Percentiles rank a stretch among this genome's conserved stretches.
Conservation (phyloP, 2,329 filamentous ascomycete species). For the Alternaria brassicae region DNA sequence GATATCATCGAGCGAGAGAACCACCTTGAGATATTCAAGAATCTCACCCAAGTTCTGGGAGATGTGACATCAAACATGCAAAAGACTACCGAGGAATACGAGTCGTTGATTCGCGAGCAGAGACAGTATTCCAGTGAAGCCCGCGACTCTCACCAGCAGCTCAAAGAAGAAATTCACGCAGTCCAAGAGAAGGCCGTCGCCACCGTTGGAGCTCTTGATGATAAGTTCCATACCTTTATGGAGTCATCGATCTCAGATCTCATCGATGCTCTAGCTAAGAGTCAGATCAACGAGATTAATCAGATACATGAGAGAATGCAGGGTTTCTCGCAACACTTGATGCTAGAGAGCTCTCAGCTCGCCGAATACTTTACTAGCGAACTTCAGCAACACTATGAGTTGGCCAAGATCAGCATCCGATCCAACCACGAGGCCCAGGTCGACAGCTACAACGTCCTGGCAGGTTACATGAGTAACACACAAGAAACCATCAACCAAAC, state of each 20-base stretch:
- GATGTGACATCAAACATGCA: slow-evolving; percentile 32
- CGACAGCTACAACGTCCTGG: slow-evolving; percentile 23
- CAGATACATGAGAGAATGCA: slow-evolving; percentile 29
- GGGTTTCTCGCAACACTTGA: slow-evolving; percentile 28
- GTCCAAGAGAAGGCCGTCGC: slow-evolving; percentile 31
- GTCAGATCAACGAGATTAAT: slow-evolving; percentile 24
- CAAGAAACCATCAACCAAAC: slow-evolving; percentile 21
- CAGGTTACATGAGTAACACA: slow-evolving; percentile 19
- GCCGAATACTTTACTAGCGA: slow-evolving; percentile 22
- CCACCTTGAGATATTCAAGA: slow-evolving; percentile 44
- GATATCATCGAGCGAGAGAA: slow-evolving; percentile 64
- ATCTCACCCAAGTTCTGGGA: slow-evolving; percentile 38
- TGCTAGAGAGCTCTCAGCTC: slow-evolving; percentile 26
- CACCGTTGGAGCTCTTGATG: slow-evolving; percentile 22
- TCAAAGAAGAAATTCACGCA: slow-evolving; percentile 25
- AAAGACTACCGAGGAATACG: slow-evolving; percentile 33
- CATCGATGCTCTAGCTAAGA: slow-evolving; percentile 24
- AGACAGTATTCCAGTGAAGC: slow-evolving; percentile 31
- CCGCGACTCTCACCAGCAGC: slow-evolving; percentile 27
- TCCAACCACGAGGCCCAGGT: slow-evolving; percentile 30
- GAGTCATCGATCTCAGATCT: slow-evolving; percentile 27
- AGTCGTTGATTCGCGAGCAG: slow-evolving; percentile 33
- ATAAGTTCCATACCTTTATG: slow-evolving; percentile 32
- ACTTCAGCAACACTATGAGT: slow-evolving; percentile 26
- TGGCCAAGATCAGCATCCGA: slow-evolving; percentile 18